phyloP scores from a whole-genome alignment of 768 basidiomycete genomes.

The Mycena vitilis region DNA sequence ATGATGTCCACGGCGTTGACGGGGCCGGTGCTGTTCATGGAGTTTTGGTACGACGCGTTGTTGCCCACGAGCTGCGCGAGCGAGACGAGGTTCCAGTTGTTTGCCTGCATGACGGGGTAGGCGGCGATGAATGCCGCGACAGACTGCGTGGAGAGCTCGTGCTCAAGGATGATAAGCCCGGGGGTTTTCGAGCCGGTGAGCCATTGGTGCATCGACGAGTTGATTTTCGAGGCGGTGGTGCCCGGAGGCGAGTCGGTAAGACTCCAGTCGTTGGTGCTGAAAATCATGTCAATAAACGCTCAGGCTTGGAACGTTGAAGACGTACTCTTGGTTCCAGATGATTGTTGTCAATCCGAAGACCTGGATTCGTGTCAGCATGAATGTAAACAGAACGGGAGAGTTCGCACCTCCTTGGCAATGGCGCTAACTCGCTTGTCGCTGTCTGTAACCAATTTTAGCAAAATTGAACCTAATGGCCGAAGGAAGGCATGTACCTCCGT shows the following conservation, averaged over 20 bases:
- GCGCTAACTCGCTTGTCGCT: conserved; percentile 71
- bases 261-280: conserved; percentile 83
- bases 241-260: conserved; percentile 52
- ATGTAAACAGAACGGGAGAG: background rate
- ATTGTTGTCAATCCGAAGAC: conserved; percentile 85
- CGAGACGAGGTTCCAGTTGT: conserved; percentile 79
- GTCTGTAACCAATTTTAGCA: conserved; percentile 8
- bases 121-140: conserved; percentile 75
- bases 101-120: conserved; percentile 69
- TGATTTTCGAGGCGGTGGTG: conserved; percentile 61
- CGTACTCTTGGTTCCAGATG: conserved; percentile 90
- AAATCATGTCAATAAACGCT: background rate
- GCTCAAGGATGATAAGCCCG: conserved; percentile 89
- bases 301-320: conserved; percentile 37
- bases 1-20: conserved; percentile 19
- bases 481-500: conserved; percentile 6
- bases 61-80: conserved; percentile 57
- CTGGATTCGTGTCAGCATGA: background rate
- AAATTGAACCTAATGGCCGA: background rate
- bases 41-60: conserved; percentile 60
- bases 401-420: conserved; percentile 79
- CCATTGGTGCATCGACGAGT: conserved; percentile 65
- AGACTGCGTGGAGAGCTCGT: conserved; percentile 74
- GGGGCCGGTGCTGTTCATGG: conserved; percentile 39
- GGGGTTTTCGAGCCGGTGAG: conserved; percentile 72